Evolutionary conservation across 2,329 filamentous ascomycete genomes (phyloP), one percentile per base, ranked within the genome.

Genomic region (Penicillium janthinellum): DNA sequence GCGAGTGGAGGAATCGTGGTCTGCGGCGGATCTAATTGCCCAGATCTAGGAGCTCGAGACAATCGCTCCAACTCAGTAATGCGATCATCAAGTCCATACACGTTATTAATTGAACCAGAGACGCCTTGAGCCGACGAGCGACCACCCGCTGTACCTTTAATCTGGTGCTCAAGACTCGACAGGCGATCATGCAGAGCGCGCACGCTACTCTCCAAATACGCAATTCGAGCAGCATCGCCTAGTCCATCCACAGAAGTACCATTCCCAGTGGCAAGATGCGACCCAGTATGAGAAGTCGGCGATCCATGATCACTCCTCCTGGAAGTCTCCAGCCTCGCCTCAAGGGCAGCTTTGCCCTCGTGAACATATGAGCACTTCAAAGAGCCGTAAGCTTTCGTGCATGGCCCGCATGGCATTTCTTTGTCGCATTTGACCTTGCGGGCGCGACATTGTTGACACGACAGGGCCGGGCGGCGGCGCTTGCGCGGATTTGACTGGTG

Each of bases 371-470:
- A 67, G 53, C 70, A 72, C n/a, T 58, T 52, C 35, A 70, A 35
- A 1, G 63, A 63, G 12, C 56, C 58, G 25, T 65, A 64, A 17
- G 66, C 53, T 35, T 67, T 68, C 6, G 58, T 62, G 55, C 71
- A 73, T 31, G 67, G 67, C 2, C 65, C 66, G 54, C 71, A 73
- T 22, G 70, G 71, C 15, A 66, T 54, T 38, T 62, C 59, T 17
- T 64, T 70, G 56, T 73, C 70, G 52, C 71, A 73, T 34, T 67
- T 66, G 31, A 73, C 63, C 58, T 73, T 73, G 49, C 70, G 70
- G 11, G 62, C 66, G 28, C 70, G 70, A 45, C 71, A 73, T 56
- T 68, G 69, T 50, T 69, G 65, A 57, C 70, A 73, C 1, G 70
- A 64, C 20, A 68, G 64, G 12, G 68, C 65, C 6, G 70, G 69